Evolutionary conservation across 1,139 yeast genomes (phyloP).

Genomic region (Magnusiomyces magnusii): DNA sequence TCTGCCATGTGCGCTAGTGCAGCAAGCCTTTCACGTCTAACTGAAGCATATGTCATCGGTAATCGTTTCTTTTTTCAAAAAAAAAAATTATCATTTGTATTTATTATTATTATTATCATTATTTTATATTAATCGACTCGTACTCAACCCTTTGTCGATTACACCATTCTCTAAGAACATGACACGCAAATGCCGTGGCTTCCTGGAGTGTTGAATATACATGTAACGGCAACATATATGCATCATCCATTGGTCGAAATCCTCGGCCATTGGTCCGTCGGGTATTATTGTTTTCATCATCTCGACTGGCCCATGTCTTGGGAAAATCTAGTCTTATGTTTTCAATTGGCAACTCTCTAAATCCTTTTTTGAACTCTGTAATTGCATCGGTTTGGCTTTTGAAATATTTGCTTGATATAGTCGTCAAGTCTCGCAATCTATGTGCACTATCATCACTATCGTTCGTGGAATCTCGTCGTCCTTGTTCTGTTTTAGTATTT

Average conservation of each 20-base stretch:
- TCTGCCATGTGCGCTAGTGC: background rate
- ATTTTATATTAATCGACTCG: conserved; percentile 8
- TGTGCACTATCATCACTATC: conserved; percentile 3
- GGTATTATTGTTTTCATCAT: conserved; percentile 16
- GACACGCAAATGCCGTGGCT: conserved; percentile 36
- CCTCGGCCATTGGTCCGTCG: conserved; percentile 24
- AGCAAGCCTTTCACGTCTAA: background rate
- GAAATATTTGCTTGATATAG: conserved; percentile 16
- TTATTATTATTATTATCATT: no score
- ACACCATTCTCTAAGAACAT: conserved; percentile 34
- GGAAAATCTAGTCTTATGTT: conserved; percentile 27
- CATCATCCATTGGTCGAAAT: conserved; percentile 33
- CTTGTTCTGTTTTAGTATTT: background rate
- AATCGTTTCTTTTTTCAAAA: background rate
- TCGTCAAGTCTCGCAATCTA: conserved; percentile 11
- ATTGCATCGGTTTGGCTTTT: conserved; percentile 24
- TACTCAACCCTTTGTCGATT: conserved; percentile 24
- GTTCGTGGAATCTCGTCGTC: background rate
- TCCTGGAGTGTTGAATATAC: conserved; percentile 36
- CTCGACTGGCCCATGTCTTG: conserved; percentile 26
- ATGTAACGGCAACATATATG: conserved; percentile 35
- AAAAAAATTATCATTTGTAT: no score
- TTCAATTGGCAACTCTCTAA: conserved; percentile 25
- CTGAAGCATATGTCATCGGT: background rate
- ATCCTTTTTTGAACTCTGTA: conserved; percentile 32